A percentile compares a stretch with the other conserved stretches of the same genome.
These are phyloP conservation scores for Cordyceps militaris DNA, from an alignment of 2,329 filamentous ascomycete species.

Conservation along the genomic window DNA sequence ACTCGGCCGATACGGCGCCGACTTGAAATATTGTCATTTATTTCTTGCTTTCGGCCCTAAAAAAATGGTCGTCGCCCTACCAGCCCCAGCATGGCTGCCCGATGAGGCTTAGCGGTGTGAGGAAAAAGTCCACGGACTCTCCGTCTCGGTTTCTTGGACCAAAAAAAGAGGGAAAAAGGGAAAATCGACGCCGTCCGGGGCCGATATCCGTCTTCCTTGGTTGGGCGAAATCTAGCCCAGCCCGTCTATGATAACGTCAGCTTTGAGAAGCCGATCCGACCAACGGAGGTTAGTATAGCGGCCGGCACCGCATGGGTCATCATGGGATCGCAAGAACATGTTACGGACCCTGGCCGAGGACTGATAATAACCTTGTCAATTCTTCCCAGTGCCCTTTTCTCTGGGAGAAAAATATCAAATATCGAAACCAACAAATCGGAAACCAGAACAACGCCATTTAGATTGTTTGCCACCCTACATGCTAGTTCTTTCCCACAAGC, in stretches of 20 bases:
- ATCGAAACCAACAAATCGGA: constrained; percentile 4
- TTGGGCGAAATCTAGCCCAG: too few relatives aligned
- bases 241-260: background rate
- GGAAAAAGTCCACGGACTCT: background rate
- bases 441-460: constrained; percentile 10
- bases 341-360: too few relatives aligned
- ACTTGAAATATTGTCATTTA: too few relatives aligned
- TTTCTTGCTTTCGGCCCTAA: too few relatives aligned
- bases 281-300: background rate
- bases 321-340: background rate
- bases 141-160: background rate
- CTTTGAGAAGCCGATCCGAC: background rate
- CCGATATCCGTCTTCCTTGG: background rate
- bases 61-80: too few relatives aligned
- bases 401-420: background rate
- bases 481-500: background rate
- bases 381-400: too few relatives aligned
- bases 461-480: constrained; percentile 7
- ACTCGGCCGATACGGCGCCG: constrained; percentile 5
- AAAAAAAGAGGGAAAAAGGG: background rate
- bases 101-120: background rate
- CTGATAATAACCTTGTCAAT: too few relatives aligned
- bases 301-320: background rate
- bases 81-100: too few relatives aligned
- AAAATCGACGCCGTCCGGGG: background rate